Evolutionary conservation across 2,329 filamentous ascomycete species (phyloP).

Genomic region (Cercospora janseana): DNA sequence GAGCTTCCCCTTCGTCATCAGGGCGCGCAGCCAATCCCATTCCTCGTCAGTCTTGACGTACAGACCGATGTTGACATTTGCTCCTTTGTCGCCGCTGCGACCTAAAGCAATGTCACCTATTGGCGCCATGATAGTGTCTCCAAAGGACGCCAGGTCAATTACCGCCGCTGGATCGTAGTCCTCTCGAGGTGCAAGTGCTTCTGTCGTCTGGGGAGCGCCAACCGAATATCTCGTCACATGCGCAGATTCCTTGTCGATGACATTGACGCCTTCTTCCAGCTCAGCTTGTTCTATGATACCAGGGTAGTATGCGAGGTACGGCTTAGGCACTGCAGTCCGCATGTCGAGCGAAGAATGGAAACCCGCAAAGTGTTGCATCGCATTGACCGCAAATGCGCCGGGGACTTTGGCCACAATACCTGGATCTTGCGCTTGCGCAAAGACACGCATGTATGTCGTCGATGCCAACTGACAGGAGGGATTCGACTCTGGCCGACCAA

Average conservation of each 20-base stretch:
- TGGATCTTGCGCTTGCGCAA: slow-evolving; percentile 35
- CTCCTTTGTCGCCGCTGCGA: slow-evolving; percentile 36
- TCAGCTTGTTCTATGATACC: slow-evolving; percentile 27
- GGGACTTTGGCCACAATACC: slow-evolving; percentile 26
- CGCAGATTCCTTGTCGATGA: slow-evolving; percentile 24
- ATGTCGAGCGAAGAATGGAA: slow-evolving; percentile 31
- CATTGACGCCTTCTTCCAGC: slow-evolving; percentile 26
- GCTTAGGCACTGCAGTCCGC: slow-evolving; percentile 27
- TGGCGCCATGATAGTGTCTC: slow-evolving; percentile 38
- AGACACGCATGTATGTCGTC: slow-evolving; percentile 44
- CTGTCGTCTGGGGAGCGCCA: slow-evolving; percentile 27
- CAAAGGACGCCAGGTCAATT: slow-evolving; percentile 36
- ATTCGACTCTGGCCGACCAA: slow-evolving; percentile 36
- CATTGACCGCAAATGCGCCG: slow-evolving; percentile 26
- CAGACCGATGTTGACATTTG: slow-evolving; percentile 36
- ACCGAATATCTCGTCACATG: slow-evolving; percentile 25
- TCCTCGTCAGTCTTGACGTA: slow-evolving; percentile 41
- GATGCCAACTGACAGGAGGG: slow-evolving; percentile 43
- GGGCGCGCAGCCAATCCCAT: slow-evolving; percentile 34
- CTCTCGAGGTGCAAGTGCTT: slow-evolving; percentile 24
- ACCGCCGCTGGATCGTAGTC: slow-evolving; percentile 37
- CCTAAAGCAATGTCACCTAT: slow-evolving; percentile 38
- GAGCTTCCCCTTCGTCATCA: slow-evolving; percentile 31
- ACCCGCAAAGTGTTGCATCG: slow-evolving; percentile 32
- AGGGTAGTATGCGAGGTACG: slow-evolving; percentile 31